Percentiles rank a stretch among this genome's conserved stretches.
phyloP scores from a whole-genome alignment of 352 stramenopile genomes.

The Globisporangium cylindrosporum region DNA sequence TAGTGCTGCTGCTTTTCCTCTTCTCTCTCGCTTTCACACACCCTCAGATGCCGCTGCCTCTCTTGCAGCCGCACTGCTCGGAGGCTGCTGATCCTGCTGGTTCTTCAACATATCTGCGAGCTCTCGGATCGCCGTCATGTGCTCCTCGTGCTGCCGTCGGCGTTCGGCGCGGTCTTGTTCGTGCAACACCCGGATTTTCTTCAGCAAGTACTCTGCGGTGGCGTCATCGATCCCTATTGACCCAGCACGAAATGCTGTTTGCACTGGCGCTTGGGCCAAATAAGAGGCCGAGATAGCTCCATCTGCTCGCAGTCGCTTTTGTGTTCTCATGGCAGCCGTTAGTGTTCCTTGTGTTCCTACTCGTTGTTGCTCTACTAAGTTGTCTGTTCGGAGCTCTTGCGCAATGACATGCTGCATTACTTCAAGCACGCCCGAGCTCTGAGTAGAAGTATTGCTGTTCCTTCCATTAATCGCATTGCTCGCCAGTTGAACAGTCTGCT shows the following conservation, averaged over 20 bases:
- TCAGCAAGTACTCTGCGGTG: slow-evolving; percentile 19
- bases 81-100: not conserved
- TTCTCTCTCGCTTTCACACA: slow-evolving; percentile 4
- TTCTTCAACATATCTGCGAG: slow-evolving; percentile 29
- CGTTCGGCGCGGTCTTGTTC: slow-evolving; percentile 44
- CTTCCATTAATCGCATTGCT: not conserved
- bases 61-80: not conserved
- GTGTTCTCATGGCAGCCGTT: not conserved
- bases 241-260: not conserved
- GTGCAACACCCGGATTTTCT: slow-evolving; percentile 35
- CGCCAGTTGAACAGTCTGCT: not conserved
- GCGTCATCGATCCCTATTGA: slow-evolving; percentile 9
- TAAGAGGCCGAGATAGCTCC: too few relatives aligned
- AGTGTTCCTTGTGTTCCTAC: not conserved
- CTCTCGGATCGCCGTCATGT: slow-evolving; percentile 47
- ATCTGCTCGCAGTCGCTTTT: slow-evolving; percentile 8
- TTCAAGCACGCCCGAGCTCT: not conserved
- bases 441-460: not conserved
- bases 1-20: not conserved
- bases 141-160: slow-evolving; percentile 51
- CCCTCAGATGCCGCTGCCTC: not conserved
- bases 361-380: not conserved
- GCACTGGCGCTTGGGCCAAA: not conserved
- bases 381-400: not conserved
- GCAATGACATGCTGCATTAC: not conserved